Evolutionary conservation across 2,329 filamentous ascomycete genomes (phyloP).

Genomic region (Aspergillus terreus): DNA sequence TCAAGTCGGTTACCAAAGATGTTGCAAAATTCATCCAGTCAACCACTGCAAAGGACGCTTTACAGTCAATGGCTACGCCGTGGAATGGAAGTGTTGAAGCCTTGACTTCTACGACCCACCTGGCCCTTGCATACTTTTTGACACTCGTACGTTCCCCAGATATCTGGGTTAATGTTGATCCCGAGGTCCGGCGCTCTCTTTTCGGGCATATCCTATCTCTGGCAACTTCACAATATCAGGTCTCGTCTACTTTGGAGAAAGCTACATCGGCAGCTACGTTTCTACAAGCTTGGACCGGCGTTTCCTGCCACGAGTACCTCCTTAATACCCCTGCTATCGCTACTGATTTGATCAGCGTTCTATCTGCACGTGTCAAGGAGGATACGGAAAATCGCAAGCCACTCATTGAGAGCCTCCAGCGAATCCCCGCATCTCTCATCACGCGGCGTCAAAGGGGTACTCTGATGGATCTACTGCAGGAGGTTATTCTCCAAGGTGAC

Average conservation of each 20-base stretch:
- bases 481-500: constrained; percentile 27
- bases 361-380: constrained; percentile 30
- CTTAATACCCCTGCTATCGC: constrained; percentile 31
- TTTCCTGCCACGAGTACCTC: constrained; percentile 39
- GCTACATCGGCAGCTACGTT: constrained; percentile 26
- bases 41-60: constrained; percentile 20
- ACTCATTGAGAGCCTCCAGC: constrained; percentile 34
- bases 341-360: constrained; percentile 30
- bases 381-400: constrained; percentile 25
- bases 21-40: constrained; percentile 23
- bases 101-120: constrained; percentile 25
- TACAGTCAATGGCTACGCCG: constrained; percentile 21
- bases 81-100: constrained; percentile 39
- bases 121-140: constrained; percentile 33
- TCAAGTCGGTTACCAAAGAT: constrained; percentile 23
- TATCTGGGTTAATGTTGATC: constrained; percentile 26
- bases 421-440: constrained; percentile 34
- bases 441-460: constrained; percentile 34
- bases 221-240: constrained; percentile 26
- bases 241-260: constrained; percentile 23
- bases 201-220: constrained; percentile 32
- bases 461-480: constrained; percentile 33
- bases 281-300: constrained; percentile 35
- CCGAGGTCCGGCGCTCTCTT: constrained; percentile 28
- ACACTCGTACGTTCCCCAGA: constrained; percentile 29